Conservation (phyloP, 805 yeast genomes). For the Metschnikowia gelsemii region DNA sequence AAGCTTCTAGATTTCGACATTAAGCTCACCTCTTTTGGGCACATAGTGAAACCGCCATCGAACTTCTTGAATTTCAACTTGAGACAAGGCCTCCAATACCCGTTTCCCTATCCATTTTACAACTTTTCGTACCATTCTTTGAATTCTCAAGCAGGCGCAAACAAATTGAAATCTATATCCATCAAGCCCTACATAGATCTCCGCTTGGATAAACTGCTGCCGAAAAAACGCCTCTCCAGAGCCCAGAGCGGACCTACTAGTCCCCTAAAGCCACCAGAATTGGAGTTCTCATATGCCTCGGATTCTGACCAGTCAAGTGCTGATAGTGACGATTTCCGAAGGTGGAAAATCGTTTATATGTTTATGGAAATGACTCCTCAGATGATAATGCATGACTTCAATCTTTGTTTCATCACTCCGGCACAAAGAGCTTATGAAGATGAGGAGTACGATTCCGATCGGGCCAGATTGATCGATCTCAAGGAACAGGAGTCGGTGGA, state of each 20-base stretch:
- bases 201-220: conserved; percentile 25
- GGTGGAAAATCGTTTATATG: conserved; percentile 10
- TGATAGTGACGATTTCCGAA: conserved; percentile 9
- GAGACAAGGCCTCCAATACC: conserved; percentile 43
- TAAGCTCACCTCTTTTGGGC: conserved; percentile 36
- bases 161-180: conserved; percentile 27
- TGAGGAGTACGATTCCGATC: conserved; percentile 10
- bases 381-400: conserved; percentile 7
- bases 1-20: conserved; percentile 36
- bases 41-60: conserved; percentile 40
- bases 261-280: neutral
- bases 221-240: neutral
- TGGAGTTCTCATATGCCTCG: conserved; percentile 2
- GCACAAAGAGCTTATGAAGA: conserved; percentile 10
- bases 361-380: conserved; percentile 13
- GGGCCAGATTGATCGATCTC: conserved; percentile 6
- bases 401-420: conserved; percentile 6
- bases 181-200: conserved; percentile 40
- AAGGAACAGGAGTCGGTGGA: conserved; percentile 5
- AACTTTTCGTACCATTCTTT: conserved; percentile 43
- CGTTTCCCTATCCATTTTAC: conserved; percentile 47
- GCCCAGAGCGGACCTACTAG: neutral
- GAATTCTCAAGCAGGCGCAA: conserved; percentile 26
- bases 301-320: conserved; percentile 9
- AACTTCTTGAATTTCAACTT: conserved; percentile 36